Percentiles rank a stretch among this genome's conserved stretches.
These are phyloP conservation scores for Colletotrichum sp. DNA, from an alignment of 2,329 filamentous ascomycete genomes.

Conservation along the genomic window DNA sequence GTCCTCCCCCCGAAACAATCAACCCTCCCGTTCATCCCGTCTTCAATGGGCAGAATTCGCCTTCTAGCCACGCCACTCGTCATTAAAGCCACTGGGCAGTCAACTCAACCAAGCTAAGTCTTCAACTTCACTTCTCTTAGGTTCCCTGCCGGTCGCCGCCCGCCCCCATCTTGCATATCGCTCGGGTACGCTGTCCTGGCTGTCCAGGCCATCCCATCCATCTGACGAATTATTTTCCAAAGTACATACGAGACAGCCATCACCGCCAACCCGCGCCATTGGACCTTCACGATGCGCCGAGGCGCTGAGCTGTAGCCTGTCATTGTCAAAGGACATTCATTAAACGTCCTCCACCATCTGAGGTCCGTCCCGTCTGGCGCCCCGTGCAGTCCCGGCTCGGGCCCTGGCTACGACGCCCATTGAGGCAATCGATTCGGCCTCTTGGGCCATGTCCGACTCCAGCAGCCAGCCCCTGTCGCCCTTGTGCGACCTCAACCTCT, in stretches of 20 bases:
- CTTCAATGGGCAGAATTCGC: background rate
- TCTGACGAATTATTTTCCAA: background rate
- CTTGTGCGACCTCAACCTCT: background rate
- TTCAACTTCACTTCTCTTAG: background rate
- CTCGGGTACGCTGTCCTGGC: background rate
- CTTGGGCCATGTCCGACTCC: background rate
- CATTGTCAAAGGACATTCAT: background rate
- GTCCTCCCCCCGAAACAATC: background rate
- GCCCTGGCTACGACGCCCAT: background rate
- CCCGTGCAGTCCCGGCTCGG: background rate
- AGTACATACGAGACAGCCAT: background rate
- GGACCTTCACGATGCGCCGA: background rate
- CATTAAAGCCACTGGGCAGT: background rate
- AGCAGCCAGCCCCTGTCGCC: background rate
- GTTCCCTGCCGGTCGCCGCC: background rate
- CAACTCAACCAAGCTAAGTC: background rate
- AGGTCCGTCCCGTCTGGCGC: slow-evolving; percentile 1
- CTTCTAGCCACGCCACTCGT: background rate
- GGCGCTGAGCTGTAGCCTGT: background rate
- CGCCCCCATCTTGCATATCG: background rate
- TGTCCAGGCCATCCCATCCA: background rate
- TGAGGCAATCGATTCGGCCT: slow-evolving; percentile 2
- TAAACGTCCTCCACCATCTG: background rate
- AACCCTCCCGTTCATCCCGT: background rate
- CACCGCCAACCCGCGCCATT: background rate